Percentiles rank a stretch among this genome's conserved stretches.
phyloP scores from a whole-genome alignment of 352 stramenopile genomes.

The Globisporangium middletonii region DNA sequence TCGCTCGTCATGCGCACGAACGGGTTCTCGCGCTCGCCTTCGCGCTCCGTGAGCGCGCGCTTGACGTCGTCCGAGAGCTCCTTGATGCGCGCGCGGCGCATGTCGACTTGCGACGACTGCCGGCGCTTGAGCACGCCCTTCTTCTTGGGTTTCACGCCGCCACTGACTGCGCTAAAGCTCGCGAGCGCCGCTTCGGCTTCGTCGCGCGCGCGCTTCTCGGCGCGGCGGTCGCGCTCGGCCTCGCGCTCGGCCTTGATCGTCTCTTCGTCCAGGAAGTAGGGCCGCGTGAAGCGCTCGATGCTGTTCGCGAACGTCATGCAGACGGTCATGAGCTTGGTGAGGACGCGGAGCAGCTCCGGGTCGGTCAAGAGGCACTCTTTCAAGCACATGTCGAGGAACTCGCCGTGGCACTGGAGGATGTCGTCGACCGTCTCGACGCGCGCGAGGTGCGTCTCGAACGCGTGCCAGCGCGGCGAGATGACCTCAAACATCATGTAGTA shows the following conservation, averaged over 20 bases:
- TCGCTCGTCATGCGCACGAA: constrained; percentile 77
- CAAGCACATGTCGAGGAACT: constrained; percentile 95
- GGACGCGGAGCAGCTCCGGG: constrained; percentile 88
- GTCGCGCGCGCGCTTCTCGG: constrained; percentile 72
- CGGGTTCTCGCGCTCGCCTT: constrained; percentile 62
- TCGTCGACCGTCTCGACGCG: constrained; percentile 90
- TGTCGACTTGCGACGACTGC: constrained; percentile 72
- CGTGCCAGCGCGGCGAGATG: constrained; percentile 91
- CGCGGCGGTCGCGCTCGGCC: constrained; percentile 63
- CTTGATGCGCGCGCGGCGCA: constrained; percentile 75
- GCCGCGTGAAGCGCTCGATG: constrained; percentile 88
- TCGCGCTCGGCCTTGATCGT: constrained; percentile 81
- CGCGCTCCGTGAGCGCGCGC: constrained; percentile 56
- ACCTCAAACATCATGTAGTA: constrained; percentile 99
- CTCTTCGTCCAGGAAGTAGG: constrained; percentile 82
- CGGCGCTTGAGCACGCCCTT: constrained; percentile 40
- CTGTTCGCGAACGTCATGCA: constrained; percentile 94
- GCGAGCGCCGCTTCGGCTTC: constrained; percentile 72
- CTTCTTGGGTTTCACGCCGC: constrained; percentile 49
- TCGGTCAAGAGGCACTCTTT: constrained; percentile 98
- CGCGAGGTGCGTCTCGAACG: constrained; percentile 82
- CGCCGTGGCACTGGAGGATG: constrained; percentile 90
- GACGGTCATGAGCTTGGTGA: constrained; percentile 96
- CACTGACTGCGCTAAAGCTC: constrained; percentile 36
- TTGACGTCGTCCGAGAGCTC: constrained; percentile 75